Evolutionary conservation across 2,329 filamentous ascomycete genomes (phyloP).

Genomic region (Colletotrichum ledebouriae): DNA sequence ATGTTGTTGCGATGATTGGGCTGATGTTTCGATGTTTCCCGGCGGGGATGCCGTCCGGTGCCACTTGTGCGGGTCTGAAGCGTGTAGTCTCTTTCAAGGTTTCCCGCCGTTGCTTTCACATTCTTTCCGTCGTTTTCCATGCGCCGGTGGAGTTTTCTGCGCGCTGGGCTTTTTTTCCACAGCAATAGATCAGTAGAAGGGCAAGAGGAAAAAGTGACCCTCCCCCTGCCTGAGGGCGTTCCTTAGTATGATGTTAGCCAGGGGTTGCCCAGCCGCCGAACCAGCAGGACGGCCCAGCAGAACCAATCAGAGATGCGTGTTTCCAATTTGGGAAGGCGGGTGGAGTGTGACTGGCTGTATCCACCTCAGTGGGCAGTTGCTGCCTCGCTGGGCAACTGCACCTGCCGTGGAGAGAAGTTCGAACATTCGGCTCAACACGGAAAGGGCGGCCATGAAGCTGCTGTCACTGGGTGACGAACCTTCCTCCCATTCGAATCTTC

Average conservation of each 20-base stretch:
- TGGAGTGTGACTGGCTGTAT: slow-evolving; percentile 1
- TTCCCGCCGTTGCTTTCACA: neutral
- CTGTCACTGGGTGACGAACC: neutral
- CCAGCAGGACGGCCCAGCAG: neutral
- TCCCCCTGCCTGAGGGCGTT: slow-evolving; percentile 13
- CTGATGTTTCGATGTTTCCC: slow-evolving; percentile 2
- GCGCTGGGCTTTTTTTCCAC: neutral
- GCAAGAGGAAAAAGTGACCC: neutral
- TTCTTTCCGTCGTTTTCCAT: neutral
- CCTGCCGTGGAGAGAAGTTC: neutral
- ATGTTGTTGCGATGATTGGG: slow-evolving; percentile 16
- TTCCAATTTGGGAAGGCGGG: neutral
- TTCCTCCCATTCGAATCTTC: slow-evolving; percentile 6
- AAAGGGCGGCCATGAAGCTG: neutral
- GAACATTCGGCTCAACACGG: neutral
- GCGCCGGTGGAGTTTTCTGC: neutral
- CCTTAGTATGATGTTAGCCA: slow-evolving; percentile 33
- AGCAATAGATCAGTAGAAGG: neutral
- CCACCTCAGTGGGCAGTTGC: neutral
- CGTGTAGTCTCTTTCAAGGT: neutral
- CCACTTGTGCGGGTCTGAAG: neutral
- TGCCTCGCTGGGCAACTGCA: slow-evolving; percentile 23
- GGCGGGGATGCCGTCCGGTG: neutral
- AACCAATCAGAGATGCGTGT: slow-evolving; percentile 5
- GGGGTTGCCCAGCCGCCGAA: slow-evolving; percentile 31